Evolutionary conservation across 148 eudicot species (phyloP).

Genomic region (Vaccinium myrtillus): DNA sequence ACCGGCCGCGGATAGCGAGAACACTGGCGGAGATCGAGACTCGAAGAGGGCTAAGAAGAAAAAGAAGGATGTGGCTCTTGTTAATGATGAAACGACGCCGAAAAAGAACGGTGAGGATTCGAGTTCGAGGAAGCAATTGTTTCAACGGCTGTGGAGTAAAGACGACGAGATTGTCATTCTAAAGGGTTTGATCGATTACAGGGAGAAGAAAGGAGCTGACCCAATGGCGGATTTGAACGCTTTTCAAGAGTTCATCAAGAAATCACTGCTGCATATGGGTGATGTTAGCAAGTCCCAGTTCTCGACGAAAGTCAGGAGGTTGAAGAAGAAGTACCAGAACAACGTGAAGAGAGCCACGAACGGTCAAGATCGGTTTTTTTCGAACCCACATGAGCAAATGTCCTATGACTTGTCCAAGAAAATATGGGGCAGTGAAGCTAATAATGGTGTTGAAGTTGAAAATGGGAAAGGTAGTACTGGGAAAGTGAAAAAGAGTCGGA

Average conservation of each 20-base stretch:
- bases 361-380: constrained; percentile 33
- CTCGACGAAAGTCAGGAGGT: constrained; percentile 40
- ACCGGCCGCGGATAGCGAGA: constrained; percentile 15
- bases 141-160: constrained; percentile 61
- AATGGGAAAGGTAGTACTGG: constrained; percentile 19
- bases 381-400: constrained; percentile 46
- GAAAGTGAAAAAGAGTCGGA: background rate
- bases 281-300: constrained; percentile 42
- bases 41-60: constrained; percentile 32
- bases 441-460: background rate
- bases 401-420: constrained; percentile 40
- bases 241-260: constrained; percentile 46
- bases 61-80: background rate
- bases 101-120: constrained; percentile 14
- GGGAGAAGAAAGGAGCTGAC: constrained; percentile 24
- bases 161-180: constrained; percentile 47
- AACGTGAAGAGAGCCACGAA: constrained; percentile 22
- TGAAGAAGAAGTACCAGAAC: constrained; percentile 54
- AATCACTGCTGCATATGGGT: constrained; percentile 23
- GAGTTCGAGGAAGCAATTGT: constrained; percentile 21
- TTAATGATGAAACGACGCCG: background rate
- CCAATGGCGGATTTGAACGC: constrained; percentile 29
- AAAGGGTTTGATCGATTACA: constrained; percentile 49
- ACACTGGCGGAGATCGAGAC: constrained; percentile 18
- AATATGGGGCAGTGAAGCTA: constrained; percentile 39